Conservation (phyloP, 1,284 basidiomycete genomes). For the Cystobasidium pallidum region DNA sequence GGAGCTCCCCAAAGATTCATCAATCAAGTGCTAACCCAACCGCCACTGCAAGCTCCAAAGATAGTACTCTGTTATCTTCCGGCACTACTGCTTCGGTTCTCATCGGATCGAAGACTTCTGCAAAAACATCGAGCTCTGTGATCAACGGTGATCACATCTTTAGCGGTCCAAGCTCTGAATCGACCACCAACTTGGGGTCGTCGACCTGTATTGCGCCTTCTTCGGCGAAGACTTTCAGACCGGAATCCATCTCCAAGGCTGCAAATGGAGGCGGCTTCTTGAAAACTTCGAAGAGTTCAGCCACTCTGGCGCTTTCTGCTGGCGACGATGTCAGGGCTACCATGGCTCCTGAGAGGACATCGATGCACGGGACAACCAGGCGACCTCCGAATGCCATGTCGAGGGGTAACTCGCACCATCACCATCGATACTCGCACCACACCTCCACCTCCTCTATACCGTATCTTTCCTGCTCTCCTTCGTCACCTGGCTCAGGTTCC, state of each 20-base stretch:
- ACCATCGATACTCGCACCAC: slow-evolving; percentile 19
- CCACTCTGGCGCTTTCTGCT: slow-evolving; percentile 29
- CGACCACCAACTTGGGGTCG: background rate
- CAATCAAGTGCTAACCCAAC: background rate
- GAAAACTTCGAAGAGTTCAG: slow-evolving; percentile 39
- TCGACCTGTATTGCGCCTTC: slow-evolving; percentile 26
- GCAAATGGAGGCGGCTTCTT: slow-evolving; percentile 6
- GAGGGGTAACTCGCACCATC: background rate
- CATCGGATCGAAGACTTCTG: slow-evolving; percentile 4
- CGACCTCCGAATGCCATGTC: slow-evolving; percentile 26
- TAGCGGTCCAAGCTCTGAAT: slow-evolving; percentile 4
- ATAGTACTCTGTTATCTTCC: background rate
- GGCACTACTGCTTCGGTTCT: slow-evolving; percentile 16
- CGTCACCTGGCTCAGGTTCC: slow-evolving; percentile 37
- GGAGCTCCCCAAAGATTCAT: background rate
- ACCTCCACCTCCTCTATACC: slow-evolving; percentile 34
- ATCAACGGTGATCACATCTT: background rate
- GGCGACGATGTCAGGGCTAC: slow-evolving; percentile 27
- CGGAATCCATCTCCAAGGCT: slow-evolving; percentile 18
- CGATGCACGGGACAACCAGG: background rate
- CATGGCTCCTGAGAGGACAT: slow-evolving; percentile 20
- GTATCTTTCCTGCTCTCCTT: slow-evolving; percentile 40
- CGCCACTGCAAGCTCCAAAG: background rate
- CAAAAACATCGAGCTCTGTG: background rate
- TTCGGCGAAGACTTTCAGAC: slow-evolving; percentile 37